Base-by-base conservation (phyloP, 2,329 filamentous ascomycete species). In the Macrophomina pseudophaseolina region DNA sequence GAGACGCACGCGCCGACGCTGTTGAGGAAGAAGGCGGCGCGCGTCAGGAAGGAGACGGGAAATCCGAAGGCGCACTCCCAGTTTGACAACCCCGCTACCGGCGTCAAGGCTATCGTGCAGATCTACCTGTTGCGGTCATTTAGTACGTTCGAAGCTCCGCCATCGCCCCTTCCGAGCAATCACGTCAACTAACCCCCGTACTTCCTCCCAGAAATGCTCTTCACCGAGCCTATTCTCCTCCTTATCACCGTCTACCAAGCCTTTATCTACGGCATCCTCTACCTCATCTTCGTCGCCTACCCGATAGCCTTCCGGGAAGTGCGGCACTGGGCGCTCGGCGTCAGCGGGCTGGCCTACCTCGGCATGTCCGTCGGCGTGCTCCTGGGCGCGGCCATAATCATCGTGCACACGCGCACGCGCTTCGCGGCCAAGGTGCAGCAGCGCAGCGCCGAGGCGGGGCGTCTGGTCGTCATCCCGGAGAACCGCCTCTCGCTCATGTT, bases 161-260 rank as follows among this genome's bases (percentile, higher is more conserved):
- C 23, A 23, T 23, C 1, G 23, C 23, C 23, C n/a, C 23, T 23
- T 23, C 23, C 23, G 23, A 2, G 3, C 3, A 23, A 23, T 3
- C 23, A 23, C 23, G 23, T 3, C 23, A 2, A 23, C 23, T 23
- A 23, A 23, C 23, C 23, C 1, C 23, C 23, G 23, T 23, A 3
- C 23, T 23, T 23, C 23, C 23, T 2, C 23, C 23, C 2, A 23
- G 23, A 23, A 23, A 23, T 23, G 23, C 23, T 23, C 23, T 23
- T 23, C 23, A 23, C 23, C 23, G 23, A 23, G 23, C 90, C 90
- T 1, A 92, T 91, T 69, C 87, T 91, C 28, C 74, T 90, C 14
- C 79, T 91, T 7, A 81, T 88, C 2, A 86, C 85, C 44, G 80
- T 91, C 28, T 92, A 91, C 79, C 85, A 89, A 81, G 87, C 88